Percentiles rank a stretch among this genome's conserved stretches.
Conservation (phyloP, 2,329 filamentous ascomycete genomes). For the Hymenoscyphus scutula region DNA sequence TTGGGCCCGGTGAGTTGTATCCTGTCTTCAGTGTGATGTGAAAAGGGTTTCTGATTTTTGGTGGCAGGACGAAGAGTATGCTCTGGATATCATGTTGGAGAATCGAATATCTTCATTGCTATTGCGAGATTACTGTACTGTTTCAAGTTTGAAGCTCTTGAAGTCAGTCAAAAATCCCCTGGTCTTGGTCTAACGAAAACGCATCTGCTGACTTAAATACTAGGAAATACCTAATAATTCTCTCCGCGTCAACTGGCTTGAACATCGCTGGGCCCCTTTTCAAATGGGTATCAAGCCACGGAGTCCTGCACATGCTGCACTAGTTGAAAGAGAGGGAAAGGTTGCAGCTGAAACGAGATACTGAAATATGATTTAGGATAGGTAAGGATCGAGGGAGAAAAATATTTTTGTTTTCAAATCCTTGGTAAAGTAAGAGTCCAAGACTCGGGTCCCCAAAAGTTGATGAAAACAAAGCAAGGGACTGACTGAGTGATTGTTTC, state of each 20-base stretch:
- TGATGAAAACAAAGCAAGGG: too few relatives aligned
- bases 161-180: constrained; percentile 1
- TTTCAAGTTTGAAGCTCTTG: constrained; percentile 17
- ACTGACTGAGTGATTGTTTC: too few relatives aligned
- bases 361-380: not conserved
- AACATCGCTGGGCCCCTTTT: constrained; percentile 14
- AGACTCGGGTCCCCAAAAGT: too few relatives aligned
- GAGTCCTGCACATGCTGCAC: constrained; percentile 15
- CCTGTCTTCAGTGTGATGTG: not conserved
- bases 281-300: constrained; percentile 17
- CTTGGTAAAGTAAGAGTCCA: not conserved
- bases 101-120: constrained; percentile 35
- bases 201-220: not conserved
- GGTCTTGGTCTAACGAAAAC: not conserved
- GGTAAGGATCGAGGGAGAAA: not conserved
- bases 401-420: not conserved
- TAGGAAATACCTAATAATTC: constrained; percentile 3
- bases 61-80: constrained; percentile 33
- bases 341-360: constrained; percentile 12
- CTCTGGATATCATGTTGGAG: constrained; percentile 36
- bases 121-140: constrained; percentile 29
- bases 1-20: constrained; percentile 34
- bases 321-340: constrained; percentile 16
- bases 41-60: not conserved
- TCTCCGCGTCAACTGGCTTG: not conserved